Percentiles rank a stretch among this genome's conserved stretches.
phyloP scores from a whole-genome alignment of 495 filamentous ascomycete species.

The Podospora pseudoanserina region DNA sequence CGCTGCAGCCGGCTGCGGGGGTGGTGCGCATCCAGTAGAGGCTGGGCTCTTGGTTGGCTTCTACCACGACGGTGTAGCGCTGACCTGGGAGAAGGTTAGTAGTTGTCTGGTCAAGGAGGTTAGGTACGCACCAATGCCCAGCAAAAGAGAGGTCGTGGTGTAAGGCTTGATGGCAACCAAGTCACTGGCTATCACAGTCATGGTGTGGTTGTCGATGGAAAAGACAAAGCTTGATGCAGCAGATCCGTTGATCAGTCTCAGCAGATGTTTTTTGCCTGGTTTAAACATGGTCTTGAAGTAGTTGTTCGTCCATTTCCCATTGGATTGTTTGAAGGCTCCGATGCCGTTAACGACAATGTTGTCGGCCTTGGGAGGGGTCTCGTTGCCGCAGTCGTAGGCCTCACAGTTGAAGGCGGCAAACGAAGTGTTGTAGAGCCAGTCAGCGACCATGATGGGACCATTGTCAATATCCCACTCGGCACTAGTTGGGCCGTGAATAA shows the following conservation, averaged over 20 bases:
- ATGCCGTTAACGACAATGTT: conserved; percentile 36
- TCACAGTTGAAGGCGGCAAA: conserved; percentile 33
- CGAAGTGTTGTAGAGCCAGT: conserved; percentile 26
- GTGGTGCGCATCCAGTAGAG: conserved; percentile 20
- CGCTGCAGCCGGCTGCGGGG: conserved; percentile 10
- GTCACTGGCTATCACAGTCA: conserved; percentile 47
- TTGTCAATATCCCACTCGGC: conserved; percentile 44
- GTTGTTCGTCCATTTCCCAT: conserved; percentile 2
- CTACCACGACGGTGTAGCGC: conserved; percentile 61
- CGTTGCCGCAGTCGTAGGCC: conserved; percentile 42
- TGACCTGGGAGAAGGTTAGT: conserved; percentile 35
- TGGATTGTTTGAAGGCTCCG: conserved; percentile 22
- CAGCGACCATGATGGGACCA: conserved; percentile 30
- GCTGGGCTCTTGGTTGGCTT: conserved; percentile 39
- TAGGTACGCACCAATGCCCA: conserved; percentile 50
- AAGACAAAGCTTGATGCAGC: conserved; percentile 29
- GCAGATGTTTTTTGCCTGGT: conserved; percentile 39
- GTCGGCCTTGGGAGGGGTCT: conserved; percentile 29
- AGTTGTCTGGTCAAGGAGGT: neutral
- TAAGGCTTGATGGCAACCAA: conserved; percentile 49
- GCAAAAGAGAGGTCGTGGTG: conserved; percentile 34
- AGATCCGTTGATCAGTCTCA: conserved; percentile 51
- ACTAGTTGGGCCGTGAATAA: conserved; percentile 33
- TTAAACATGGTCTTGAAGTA: conserved; percentile 9
- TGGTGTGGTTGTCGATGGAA: conserved; percentile 45